Evolutionary conservation across 2,329 filamentous ascomycete species (phyloP), one percentile per base, ranked within the genome.

Genomic region (Penicillium sp.): DNA sequence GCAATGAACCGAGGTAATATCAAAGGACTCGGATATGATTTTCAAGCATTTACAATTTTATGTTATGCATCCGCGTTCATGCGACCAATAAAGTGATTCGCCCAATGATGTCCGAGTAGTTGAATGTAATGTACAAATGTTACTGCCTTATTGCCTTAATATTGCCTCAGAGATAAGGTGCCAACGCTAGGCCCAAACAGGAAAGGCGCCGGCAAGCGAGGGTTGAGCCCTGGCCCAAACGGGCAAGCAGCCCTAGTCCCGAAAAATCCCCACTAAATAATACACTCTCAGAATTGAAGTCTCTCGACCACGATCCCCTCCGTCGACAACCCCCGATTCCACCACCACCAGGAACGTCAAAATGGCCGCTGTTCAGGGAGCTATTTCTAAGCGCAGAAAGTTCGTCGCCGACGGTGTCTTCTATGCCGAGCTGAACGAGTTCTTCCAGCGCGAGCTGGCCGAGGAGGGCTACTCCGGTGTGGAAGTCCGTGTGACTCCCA

Each of bases 391-490:
- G 76, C 77, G 78, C 69, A 74, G 79, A 69, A 79, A 93, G 88
- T 93, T 93, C 85, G 89, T 93, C 79, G 90, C 89, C 73, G 94
- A 99, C 83, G 94, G 94, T 89, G 94, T 99, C 78, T 99, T 99
- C 91, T 99, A 97, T 84, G 94, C 94, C 86, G 94, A 99, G 85
- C 86, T 99, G 82, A 99, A 99, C 89, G 94, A 99, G 86, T 99
- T 99, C 90, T 99, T 99, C 91, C 94, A 97, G 88, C 93, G 94
- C 82, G 94, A 99, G 85, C 87, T 99, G 80, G 94, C 94, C 79
- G 94, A 99, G 89, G 95, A 99, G 86, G 94, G 94, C 75, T 99
- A 99, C 89, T 99, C 94, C 58, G 94, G 94, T 80, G 94, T 99
- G 81, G 95, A 99, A 86, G 94, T 99, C 84, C 91, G 95, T 86